These are phyloP conservation scores for Trichoderma sp. DNA, from an alignment of 2,329 filamentous ascomycete species.

Conservation along the genomic window DNA sequence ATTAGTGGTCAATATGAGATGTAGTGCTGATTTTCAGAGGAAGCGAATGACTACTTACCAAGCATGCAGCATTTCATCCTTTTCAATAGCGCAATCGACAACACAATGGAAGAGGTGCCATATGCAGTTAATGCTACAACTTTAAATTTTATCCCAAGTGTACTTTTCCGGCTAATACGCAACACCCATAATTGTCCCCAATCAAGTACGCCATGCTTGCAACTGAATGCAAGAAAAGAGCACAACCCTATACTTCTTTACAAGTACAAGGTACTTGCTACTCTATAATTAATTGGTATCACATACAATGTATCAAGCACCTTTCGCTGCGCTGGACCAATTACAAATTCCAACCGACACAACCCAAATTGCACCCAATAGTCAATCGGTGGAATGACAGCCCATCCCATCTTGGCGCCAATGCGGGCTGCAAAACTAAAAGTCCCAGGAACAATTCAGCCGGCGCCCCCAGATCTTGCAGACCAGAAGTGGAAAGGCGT, in stretches of 20 bases:
- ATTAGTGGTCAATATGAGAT: background rate
- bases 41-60: background rate
- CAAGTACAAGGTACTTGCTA: background rate
- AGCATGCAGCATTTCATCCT: background rate
- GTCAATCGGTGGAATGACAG: conserved; percentile 7
- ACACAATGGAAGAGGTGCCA: background rate
- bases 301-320: background rate
- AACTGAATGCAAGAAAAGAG: background rate
- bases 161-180: background rate
- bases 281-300: background rate
- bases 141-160: background rate
- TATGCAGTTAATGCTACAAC: background rate
- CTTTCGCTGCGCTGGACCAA: background rate
- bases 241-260: background rate
- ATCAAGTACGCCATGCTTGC: background rate
- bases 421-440: background rate
- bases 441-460: conserved; percentile 13
- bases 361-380: background rate
- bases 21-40: background rate
- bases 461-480: conserved; percentile 8
- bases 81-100: background rate
- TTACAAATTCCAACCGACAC: background rate
- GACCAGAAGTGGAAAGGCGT: conserved; percentile 10
- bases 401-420: background rate
- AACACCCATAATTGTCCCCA: too few relatives aligned